phyloP scores from a whole-genome alignment of 176 grass and related monocot genomes.

The Avena atlantica region DNA sequence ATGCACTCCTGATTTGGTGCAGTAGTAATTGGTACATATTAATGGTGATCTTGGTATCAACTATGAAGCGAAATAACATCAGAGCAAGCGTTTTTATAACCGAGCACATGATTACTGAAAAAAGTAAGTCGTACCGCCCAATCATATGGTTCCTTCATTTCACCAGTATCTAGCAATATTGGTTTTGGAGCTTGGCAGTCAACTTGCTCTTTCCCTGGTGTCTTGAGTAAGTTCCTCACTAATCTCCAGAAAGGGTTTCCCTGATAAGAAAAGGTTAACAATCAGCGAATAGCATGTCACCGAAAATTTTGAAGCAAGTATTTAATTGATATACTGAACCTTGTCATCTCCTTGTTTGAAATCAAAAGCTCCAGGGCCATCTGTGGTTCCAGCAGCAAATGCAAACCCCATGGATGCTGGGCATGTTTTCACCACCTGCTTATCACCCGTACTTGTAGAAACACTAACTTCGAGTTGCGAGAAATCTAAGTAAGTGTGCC shows the following conservation, averaged over 20 bases:
- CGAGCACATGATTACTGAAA: slow-evolving; percentile 17
- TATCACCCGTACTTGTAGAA: slow-evolving; percentile 53
- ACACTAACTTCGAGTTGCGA: slow-evolving; percentile 75
- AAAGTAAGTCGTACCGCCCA: slow-evolving; percentile 80
- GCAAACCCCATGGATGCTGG: slow-evolving; percentile 95
- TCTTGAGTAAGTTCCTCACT: slow-evolving; percentile 84
- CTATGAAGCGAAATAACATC: slow-evolving; percentile 20
- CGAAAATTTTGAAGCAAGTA: slow-evolving; percentile 23
- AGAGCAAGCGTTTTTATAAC: neutral
- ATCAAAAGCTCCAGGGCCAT: slow-evolving; percentile 97
- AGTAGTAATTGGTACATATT: slow-evolving; percentile 12
- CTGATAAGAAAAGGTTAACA: slow-evolving; percentile 51
- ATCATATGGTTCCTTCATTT: slow-evolving; percentile 93
- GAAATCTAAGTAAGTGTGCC: slow-evolving; percentile 89
- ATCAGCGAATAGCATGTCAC: slow-evolving; percentile 33
- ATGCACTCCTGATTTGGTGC: neutral
- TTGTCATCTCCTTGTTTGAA: slow-evolving; percentile 91
- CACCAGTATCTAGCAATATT: slow-evolving; percentile 96
- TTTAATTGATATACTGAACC: slow-evolving; percentile 59
- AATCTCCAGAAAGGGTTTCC: slow-evolving; percentile 97
- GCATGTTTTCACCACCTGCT: slow-evolving; percentile 79
- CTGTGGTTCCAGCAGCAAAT: slow-evolving; percentile 98
- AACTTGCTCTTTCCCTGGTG: slow-evolving; percentile 78
- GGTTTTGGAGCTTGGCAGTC: slow-evolving; percentile 91
- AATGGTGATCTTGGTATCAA: slow-evolving; percentile 2